Percentiles rank a stretch among this genome's conserved stretches.
Evolutionary conservation across 2,329 filamentous ascomycete species (phyloP).

Genomic region (Beauveria bassiana): DNA sequence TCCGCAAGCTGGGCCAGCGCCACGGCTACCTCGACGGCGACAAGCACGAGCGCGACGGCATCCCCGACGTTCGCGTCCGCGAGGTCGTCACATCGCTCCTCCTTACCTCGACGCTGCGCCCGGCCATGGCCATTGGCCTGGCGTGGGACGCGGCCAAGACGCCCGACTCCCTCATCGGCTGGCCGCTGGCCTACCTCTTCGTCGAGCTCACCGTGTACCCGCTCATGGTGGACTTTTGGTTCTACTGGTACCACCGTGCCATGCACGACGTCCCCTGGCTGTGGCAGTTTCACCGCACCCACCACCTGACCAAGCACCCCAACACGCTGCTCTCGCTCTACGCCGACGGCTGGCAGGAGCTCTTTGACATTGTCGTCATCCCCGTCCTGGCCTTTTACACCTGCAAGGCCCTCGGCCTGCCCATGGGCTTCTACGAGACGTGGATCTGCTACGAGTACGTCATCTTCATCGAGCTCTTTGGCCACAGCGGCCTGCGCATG

Average conservation of each 20-base stretch:
- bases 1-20: constrained; percentile 29
- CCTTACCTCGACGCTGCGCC: constrained; percentile 25
- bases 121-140: constrained; percentile 27
- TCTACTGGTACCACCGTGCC: constrained; percentile 34
- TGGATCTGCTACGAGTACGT: constrained; percentile 38
- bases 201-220: constrained; percentile 33
- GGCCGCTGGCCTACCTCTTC: constrained; percentile 26
- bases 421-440: constrained; percentile 38
- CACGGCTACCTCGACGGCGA: constrained; percentile 37
- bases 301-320: constrained; percentile 37
- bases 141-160: constrained; percentile 18
- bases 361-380: constrained; percentile 33
- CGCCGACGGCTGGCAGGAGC: constrained; percentile 33
- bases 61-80: constrained; percentile 30
- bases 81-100: constrained; percentile 26
- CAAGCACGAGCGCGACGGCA: constrained; percentile 33
- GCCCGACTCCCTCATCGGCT: constrained; percentile 9
- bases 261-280: constrained; percentile 33
- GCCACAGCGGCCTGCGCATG: constrained; percentile 31
- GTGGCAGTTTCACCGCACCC: constrained; percentile 37
- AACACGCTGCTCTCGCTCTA: constrained; percentile 33
- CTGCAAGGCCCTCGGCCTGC: constrained; percentile 26
- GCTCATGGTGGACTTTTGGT: constrained; percentile 37
- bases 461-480: constrained; percentile 29
- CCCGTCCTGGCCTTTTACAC: constrained; percentile 30